Base-by-base conservation (phyloP, 169 alveolate species). In the Plasmodium malariae region DNA sequence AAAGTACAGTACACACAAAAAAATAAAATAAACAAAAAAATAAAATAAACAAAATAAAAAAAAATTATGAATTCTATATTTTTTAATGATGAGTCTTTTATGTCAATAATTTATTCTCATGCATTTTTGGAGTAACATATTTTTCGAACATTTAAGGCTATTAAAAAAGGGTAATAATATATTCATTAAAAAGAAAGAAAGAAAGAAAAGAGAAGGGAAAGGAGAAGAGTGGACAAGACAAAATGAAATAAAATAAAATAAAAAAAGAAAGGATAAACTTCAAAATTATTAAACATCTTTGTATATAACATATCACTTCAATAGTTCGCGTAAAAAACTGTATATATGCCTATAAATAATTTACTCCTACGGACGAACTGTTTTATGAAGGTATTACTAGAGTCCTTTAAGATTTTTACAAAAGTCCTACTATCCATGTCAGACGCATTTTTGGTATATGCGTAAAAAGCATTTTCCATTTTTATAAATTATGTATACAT, bases 341-440 rank as follows among this genome's bases (percentile, higher is more conserved):
- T 37, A 24, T 21, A 71, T 30, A 54, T 36, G 24, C 14, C 12
- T 67, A 67, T 37, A 67, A 14, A 40, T 67, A 1, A 14, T 37
- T 19, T 3, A 14, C 40, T 67, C 26, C 26, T 67, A 21, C n/a
- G 40, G 3, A 12, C 6, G 5, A n/a, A 14, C n/a, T 17, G 43
- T 71, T 45, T 45, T 71, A 30, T 71, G 49, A 48, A 48, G 11
- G 11, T 40, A 59, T 86, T 86, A 86, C 92, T 78, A 40, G 94
- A 63, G 59, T 95, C 97, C 88, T 93, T 93, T 86, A 95, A 92
- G 14, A 95, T 80, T 92, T 95, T 95, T 17, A 94, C 97, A 57
- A 95, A 94, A 24, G 96, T 93, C 65, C 96, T 88, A 65, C 95
- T 93, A 68, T 94, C 97, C 95, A 95, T 93, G 12, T 93, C 97